A percentile compares a stretch with the other conserved stretches of the same genome.
phyloP scores from a whole-genome alignment of 257 asterid species.

The Pogostemon cablin region DNA sequence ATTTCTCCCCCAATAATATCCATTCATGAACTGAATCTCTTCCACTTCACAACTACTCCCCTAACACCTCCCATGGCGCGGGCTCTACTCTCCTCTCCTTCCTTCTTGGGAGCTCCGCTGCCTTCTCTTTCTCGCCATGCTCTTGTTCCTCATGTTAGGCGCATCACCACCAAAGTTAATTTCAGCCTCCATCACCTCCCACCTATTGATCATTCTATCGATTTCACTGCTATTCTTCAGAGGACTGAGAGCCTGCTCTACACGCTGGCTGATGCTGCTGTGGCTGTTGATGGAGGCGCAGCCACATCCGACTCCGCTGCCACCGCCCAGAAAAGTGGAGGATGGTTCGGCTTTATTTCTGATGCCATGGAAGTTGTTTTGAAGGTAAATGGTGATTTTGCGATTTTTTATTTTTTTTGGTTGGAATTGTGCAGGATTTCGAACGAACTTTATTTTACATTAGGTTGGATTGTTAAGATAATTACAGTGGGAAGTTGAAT shows the following conservation, averaged over 20 bases:
- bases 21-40: conserved; percentile 24
- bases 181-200: conserved; percentile 78
- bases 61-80: conserved; percentile 70
- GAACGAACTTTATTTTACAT: neutral
- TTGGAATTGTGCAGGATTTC: conserved; percentile 16
- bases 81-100: conserved; percentile 79
- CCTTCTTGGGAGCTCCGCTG: conserved; percentile 61
- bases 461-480: neutral
- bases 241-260: conserved; percentile 82
- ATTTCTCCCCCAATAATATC: conserved; percentile 34
- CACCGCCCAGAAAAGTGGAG: conserved; percentile 67
- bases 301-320: conserved; percentile 49
- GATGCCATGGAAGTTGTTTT: conserved; percentile 96
- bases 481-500: conserved; percentile 17
- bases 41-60: conserved; percentile 9
- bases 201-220: conserved; percentile 48
- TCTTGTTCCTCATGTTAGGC: conserved; percentile 42
- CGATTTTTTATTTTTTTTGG: neutral
- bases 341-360: conserved; percentile 96
- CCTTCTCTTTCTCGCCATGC: conserved; percentile 60
- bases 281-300: conserved; percentile 56
- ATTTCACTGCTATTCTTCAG: conserved; percentile 51
- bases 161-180: conserved; percentile 57
- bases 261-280: conserved; percentile 94
- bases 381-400: conserved; percentile 52